Percentiles rank a stretch among this genome's conserved stretches.
Evolutionary conservation across 2,329 filamentous ascomycete species (phyloP).

Genomic region (Anthostomella pinea): DNA sequence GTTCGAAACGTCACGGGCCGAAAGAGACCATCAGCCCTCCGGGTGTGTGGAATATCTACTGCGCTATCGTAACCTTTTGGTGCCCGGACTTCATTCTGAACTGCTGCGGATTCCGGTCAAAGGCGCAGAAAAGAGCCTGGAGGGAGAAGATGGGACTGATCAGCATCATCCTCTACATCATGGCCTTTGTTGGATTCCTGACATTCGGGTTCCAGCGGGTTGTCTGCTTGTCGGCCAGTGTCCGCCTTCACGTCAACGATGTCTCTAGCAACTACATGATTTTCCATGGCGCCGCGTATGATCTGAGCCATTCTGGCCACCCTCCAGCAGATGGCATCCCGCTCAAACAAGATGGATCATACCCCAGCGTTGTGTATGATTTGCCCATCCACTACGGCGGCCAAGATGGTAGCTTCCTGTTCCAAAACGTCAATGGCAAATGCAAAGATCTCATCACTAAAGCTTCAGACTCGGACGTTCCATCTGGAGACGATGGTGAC

Average conservation of each 20-base stretch:
- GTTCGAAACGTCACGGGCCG: constrained; percentile 50
- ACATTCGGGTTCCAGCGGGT: constrained; percentile 93
- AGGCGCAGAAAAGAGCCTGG: constrained; percentile 89
- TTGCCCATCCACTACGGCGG: constrained; percentile 78
- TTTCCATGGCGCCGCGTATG: constrained; percentile 88
- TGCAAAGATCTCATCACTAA: constrained; percentile 88
- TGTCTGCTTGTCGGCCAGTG: constrained; percentile 72
- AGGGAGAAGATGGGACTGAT: constrained; percentile 96
- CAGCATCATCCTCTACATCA: constrained; percentile 87
- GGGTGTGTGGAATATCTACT: constrained; percentile 94
- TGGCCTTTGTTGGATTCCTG: constrained; percentile 85
- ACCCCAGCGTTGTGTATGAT: constrained; percentile 82
- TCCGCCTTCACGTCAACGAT: constrained; percentile 77
- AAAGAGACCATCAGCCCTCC: constrained; percentile 71
- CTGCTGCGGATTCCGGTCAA: constrained; percentile 82
- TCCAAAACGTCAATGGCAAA: constrained; percentile 96
- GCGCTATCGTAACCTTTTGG: constrained; percentile 92
- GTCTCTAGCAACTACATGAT: constrained; percentile 87
- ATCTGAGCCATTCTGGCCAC: constrained; percentile 74
- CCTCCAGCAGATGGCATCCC: constrained; percentile 78
- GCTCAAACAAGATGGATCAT: constrained; percentile 41
- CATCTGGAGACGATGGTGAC: constrained; percentile 67
- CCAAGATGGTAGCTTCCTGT: constrained; percentile 93
- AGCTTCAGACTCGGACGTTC: constrained; percentile 70
- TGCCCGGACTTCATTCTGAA: constrained; percentile 78